phyloP scores from a whole-genome alignment of 2,329 filamentous ascomycete species.

The Alternaria atra region DNA sequence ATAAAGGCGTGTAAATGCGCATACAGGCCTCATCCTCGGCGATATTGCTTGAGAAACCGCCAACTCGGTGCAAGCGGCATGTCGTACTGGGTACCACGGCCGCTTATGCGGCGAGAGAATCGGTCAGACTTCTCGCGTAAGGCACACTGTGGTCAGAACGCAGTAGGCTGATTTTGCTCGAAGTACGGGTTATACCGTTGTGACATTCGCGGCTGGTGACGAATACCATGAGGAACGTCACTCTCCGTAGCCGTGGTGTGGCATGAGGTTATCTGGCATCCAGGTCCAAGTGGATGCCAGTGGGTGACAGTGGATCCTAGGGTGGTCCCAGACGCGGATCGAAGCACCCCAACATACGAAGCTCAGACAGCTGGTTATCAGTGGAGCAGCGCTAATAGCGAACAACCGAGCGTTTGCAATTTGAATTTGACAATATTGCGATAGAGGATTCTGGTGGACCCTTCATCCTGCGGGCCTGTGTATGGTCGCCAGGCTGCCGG shows the following conservation, averaged over 20 bases:
- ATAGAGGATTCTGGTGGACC: constrained; percentile 15
- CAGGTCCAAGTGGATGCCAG: constrained; percentile 13
- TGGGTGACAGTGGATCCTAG: constrained; percentile 9
- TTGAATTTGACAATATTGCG: constrained; percentile 14
- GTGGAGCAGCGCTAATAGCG: constrained; percentile 23
- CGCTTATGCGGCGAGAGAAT: constrained; percentile 4
- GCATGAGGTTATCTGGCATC: constrained; percentile 2
- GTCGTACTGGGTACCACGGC: constrained; percentile 10
- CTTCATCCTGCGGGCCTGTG: not conserved
- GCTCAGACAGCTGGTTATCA: constrained; percentile 26
- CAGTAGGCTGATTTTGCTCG: not conserved
- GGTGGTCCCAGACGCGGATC: constrained; percentile 16
- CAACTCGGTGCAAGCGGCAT: constrained; percentile 10
- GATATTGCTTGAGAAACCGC: not conserved
- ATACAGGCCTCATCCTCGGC: constrained; percentile 7
- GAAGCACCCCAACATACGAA: constrained; percentile 19
- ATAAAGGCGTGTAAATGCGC: constrained; percentile 1
- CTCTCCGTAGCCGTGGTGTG: not conserved
- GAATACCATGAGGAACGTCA: constrained; percentile 7
- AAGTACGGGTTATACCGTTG: not conserved
- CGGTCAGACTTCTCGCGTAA: constrained; percentile 13
- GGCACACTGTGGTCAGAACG: constrained; percentile 2
- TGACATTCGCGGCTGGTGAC: not conserved
- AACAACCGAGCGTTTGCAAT: constrained; percentile 11
- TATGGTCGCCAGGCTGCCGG: constrained; percentile 11